Percentiles rank a stretch among this genome's conserved stretches.
Conservation (phyloP, 2,329 filamentous ascomycete genomes). For the Lojkania enalia region DNA sequence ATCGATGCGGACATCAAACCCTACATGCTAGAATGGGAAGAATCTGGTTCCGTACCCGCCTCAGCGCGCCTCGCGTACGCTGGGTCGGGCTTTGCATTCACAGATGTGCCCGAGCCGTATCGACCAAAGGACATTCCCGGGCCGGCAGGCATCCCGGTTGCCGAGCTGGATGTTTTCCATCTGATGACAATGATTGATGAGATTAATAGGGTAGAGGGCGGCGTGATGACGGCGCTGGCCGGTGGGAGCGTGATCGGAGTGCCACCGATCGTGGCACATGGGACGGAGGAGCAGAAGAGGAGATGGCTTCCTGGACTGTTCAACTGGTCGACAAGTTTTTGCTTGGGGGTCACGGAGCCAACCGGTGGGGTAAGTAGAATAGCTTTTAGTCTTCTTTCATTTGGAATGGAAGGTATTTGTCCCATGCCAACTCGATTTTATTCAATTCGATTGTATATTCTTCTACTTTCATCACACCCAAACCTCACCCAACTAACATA, state of each 20-base stretch:
- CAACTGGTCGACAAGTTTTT: slow-evolving; percentile 62
- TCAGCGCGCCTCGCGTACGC: slow-evolving; percentile 47
- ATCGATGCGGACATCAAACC: slow-evolving; percentile 62
- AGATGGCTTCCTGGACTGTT: slow-evolving; percentile 64
- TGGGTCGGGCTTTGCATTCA: slow-evolving; percentile 48
- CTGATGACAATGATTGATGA: slow-evolving; percentile 60
- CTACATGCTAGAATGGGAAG: slow-evolving; percentile 66
- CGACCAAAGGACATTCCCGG: slow-evolving; percentile 45
- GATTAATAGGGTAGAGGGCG: slow-evolving; percentile 58
- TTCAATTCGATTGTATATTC: too few relatives aligned
- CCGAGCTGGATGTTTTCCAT: slow-evolving; percentile 45
- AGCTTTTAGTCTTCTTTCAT: too few relatives aligned
- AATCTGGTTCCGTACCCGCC: slow-evolving; percentile 52
- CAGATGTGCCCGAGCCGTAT: slow-evolving; percentile 50
- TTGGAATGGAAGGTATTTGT: too few relatives aligned
- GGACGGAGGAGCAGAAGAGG: slow-evolving; percentile 61
- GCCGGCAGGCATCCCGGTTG: slow-evolving; percentile 43
- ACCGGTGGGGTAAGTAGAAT: slow-evolving; percentile 47
- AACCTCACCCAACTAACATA: too few relatives aligned
- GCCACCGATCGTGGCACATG: slow-evolving; percentile 66
- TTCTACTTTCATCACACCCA: too few relatives aligned
- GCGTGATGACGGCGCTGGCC: slow-evolving; percentile 61
- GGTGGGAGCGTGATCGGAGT: slow-evolving; percentile 65
- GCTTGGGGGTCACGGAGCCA: slow-evolving; percentile 67
- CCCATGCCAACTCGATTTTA: too few relatives aligned